Percentiles rank a stretch among this genome's conserved stretches.
phyloP scores from a whole-genome alignment of 2,329 filamentous ascomycete species.

The Aspergillus uvarum region DNA sequence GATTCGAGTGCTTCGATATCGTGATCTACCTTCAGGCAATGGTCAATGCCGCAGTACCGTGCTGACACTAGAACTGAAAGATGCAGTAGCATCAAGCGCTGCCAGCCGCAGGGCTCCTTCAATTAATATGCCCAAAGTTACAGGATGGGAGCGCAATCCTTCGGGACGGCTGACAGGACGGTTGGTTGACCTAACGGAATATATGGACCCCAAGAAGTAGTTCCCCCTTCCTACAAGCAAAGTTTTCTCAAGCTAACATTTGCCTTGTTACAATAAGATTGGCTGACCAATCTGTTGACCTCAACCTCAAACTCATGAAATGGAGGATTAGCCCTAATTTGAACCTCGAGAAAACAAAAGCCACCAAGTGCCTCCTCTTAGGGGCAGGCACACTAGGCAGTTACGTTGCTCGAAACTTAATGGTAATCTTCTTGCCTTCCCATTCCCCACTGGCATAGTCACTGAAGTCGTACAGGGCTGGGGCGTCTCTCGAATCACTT shows the following conservation, averaged over 20 bases:
- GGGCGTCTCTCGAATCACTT: constrained; percentile 93
- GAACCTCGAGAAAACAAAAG: constrained; percentile 83
- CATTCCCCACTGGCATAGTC: not conserved
- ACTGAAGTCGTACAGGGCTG: constrained; percentile 58
- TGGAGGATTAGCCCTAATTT: constrained; percentile 92
- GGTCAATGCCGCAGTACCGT: constrained; percentile 82
- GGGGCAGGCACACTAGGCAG: constrained; percentile 91
- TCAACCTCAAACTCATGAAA: constrained; percentile 98
- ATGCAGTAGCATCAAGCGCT: constrained; percentile 32
- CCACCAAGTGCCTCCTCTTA: constrained; percentile 83
- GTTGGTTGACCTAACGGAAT: constrained; percentile 80
- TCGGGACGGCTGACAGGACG: constrained; percentile 75
- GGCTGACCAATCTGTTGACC: constrained; percentile 89
- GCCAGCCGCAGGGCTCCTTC: constrained; percentile 11
- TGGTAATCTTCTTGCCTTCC: constrained; percentile 47
- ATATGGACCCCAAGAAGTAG: constrained; percentile 79
- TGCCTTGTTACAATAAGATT: constrained; percentile 46
- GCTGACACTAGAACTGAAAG: constrained; percentile 57
- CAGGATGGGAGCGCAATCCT: constrained; percentile 88
- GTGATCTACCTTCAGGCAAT: constrained; percentile 74
- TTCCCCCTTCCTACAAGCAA: not conserved
- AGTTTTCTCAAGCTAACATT: not conserved
- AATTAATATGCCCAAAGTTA: constrained; percentile 73
- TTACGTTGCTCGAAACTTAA: constrained; percentile 86
- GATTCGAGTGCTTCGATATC: constrained; percentile 84